phyloP scores from a whole-genome alignment of 495 filamentous ascomycete genomes.

The Trichoderma parareesei region DNA sequence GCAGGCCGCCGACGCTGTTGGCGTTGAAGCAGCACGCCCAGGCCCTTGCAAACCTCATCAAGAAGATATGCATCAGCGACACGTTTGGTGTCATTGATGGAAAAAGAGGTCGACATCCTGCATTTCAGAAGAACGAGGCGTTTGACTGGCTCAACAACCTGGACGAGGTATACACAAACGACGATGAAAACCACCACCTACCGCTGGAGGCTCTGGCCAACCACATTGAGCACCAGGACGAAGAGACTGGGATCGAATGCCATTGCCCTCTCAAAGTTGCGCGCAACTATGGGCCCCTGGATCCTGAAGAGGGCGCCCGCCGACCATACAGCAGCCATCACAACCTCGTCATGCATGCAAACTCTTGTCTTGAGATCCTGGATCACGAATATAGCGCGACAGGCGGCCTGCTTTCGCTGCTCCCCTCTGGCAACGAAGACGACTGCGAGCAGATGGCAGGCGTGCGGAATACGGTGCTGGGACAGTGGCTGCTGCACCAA shows the following conservation, averaged over 20 bases:
- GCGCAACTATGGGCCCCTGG: neutral
- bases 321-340: conserved; percentile 39
- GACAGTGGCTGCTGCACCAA: conserved; percentile 41
- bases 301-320: conserved; percentile 7
- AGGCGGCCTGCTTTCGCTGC: conserved; percentile 40
- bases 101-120: conserved; percentile 10
- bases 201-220: conserved; percentile 40
- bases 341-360: conserved; percentile 43
- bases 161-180: conserved; percentile 33
- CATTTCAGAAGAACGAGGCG: conserved; percentile 27
- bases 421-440: conserved; percentile 30
- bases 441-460: conserved; percentile 24
- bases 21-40: conserved; percentile 50
- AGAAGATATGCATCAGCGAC: conserved; percentile 28
- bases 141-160: conserved; percentile 46
- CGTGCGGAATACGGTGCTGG: conserved; percentile 35
- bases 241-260: conserved; percentile 30
- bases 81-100: conserved; percentile 21
- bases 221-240: conserved; percentile 30
- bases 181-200: conserved; percentile 33
- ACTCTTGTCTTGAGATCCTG: conserved; percentile 43
- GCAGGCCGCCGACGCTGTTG: conserved; percentile 39
- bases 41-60: conserved; percentile 41
- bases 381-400: conserved; percentile 45
- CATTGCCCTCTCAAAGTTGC: conserved; percentile 30